Base-by-base conservation (phyloP, 257 asterid genomes). In the Nicotiana obtusifolia region DNA sequence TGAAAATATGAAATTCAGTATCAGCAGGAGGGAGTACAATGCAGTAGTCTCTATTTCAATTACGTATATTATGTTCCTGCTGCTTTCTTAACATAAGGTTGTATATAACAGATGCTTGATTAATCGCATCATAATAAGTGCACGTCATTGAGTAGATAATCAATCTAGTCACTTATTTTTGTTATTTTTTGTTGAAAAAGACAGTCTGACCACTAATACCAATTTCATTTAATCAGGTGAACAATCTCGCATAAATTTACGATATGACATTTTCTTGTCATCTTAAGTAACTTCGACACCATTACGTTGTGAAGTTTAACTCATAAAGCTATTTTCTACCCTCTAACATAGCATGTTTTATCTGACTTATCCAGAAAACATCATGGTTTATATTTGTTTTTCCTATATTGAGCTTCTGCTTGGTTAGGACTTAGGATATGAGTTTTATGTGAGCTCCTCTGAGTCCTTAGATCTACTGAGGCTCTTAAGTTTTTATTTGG, bases 401-500 rank as follows among this genome's bases (percentile, higher is more conserved):
- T 62, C 76, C 44, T 22, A 1, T 80, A 10, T 44, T 19, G 17
- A 19, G 28, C 11, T 44, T 80, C 49, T 44, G 64, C 64, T 47
- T 28, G 17, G 35, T 60, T 11, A 62, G 76, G 64, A 28, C 41
- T 78, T 80, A 62, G 76, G 64, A 28, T 57, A 35, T 80, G 76
- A 47, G 52, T 61, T 56, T 64, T 80, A 61, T 22, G 19, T 33
- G 77, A 17, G 47, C 16, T 80, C 69, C 11, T 80, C 64, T 64
- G 28, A 22, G 24, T 17, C 76, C 17, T 44, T 65, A 47, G 19
- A 80, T 64, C 78, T 26, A 44, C 16, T 64, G 64, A 37, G 56
- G 56, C 37, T 77, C 14, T 73, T 24, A 47, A 20, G 61, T 47
- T 73, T 47, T 84, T 53, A 77, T 68, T 81, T 60, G 37, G 81